Percentiles rank a stretch among this genome's conserved stretches.
Evolutionary conservation across 768 basidiomycete species (phyloP).

Genomic region (Trametes elegans): DNA sequence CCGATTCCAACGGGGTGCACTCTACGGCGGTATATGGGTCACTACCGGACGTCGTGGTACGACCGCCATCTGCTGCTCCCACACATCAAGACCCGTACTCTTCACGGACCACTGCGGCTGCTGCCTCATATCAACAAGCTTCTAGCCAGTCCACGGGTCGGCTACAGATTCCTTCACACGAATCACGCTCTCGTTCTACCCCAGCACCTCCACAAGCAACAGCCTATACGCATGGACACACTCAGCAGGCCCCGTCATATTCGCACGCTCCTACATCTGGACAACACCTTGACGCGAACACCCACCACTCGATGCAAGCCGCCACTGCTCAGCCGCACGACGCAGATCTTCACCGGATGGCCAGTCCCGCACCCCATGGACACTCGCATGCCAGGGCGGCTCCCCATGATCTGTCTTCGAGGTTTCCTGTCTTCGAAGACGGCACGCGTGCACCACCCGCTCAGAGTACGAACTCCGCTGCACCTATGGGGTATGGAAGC

Average conservation of each 20-base stretch:
- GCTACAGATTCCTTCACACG: slow-evolving; percentile 1
- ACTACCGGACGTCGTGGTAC: slow-evolving; percentile 12
- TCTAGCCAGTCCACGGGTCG: neutral
- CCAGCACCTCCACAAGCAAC: slow-evolving; percentile 3
- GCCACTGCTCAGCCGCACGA: neutral
- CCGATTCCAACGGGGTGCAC: neutral
- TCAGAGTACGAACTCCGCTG: neutral
- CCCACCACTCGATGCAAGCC: neutral
- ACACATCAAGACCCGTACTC: slow-evolving; percentile 1
- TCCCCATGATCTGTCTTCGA: neutral
- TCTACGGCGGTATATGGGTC: neutral
- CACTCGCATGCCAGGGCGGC: neutral
- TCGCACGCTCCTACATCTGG: neutral
- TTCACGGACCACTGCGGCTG: slow-evolving; percentile 3
- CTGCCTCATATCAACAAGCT: neutral
- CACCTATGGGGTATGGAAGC: neutral
- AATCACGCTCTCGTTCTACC: slow-evolving; percentile 4
- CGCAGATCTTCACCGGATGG: neutral
- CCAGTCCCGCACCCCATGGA: neutral
- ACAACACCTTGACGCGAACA: neutral
- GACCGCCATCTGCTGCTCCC: slow-evolving; percentile 13
- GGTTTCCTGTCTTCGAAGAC: slow-evolving; percentile 12
- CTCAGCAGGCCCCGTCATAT: neutral
- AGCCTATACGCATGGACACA: neutral
- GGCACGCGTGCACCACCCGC: neutral